Conservation (phyloP, 2,329 filamentous ascomycete genomes). For the Pseudogymnoascus pannorum region DNA sequence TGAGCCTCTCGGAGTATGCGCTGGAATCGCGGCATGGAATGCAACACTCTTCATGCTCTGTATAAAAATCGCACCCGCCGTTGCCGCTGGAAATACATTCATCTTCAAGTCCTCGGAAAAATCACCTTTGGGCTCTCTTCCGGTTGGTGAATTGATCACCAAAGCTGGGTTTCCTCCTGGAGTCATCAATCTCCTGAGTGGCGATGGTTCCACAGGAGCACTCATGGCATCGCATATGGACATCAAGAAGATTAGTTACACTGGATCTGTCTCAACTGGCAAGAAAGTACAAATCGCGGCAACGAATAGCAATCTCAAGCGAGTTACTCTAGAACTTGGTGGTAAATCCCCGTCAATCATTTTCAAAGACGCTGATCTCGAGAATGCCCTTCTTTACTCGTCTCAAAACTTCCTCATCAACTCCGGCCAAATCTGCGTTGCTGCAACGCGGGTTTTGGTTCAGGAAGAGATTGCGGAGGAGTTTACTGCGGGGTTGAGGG, state of each 20-base stretch:
- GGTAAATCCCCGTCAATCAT: conserved; percentile 59
- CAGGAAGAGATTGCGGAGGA: conserved; percentile 54
- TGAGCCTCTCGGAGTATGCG: conserved; percentile 59
- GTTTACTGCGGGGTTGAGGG: conserved; percentile 48
- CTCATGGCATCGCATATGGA: conserved; percentile 48
- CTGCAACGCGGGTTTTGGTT: conserved; percentile 58
- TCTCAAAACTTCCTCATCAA: conserved; percentile 46
- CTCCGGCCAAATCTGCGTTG: conserved; percentile 55
- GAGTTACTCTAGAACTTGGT: conserved; percentile 56
- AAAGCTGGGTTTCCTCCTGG: conserved; percentile 51
- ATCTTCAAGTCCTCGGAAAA: conserved; percentile 68
- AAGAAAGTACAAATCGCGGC: conserved; percentile 46
- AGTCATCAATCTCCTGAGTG: conserved; percentile 50
- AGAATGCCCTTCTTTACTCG: conserved; percentile 46
- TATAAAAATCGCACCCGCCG: conserved; percentile 58
- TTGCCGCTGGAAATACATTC: conserved; percentile 69
- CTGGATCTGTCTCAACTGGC: conserved; percentile 52
- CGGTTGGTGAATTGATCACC: conserved; percentile 44
- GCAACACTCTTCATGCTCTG: conserved; percentile 62
- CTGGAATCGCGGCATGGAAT: conserved; percentile 65
- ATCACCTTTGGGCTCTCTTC: conserved; percentile 50
- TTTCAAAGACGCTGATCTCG: conserved; percentile 56
- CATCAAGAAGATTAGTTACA: conserved; percentile 57
- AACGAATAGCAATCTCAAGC: conserved; percentile 53
- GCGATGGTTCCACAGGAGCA: conserved; percentile 46